Base-by-base conservation (phyloP, 495 filamentous ascomycete genomes). In the Penicillium canariense region DNA sequence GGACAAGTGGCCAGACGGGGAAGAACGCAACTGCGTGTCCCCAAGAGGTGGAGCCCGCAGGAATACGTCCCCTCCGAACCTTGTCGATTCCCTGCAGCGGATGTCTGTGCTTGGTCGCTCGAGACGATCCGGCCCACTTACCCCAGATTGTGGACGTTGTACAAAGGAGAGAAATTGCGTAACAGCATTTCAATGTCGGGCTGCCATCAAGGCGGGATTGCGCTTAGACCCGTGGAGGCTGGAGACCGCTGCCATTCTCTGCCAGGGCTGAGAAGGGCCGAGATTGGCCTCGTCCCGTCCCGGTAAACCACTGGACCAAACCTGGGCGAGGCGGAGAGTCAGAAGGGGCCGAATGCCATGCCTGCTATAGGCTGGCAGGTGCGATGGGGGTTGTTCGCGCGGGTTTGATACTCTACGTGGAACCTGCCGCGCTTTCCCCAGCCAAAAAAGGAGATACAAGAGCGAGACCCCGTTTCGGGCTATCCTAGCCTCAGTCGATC, bases 111-210 rank as follows among this genome's bases (percentile, higher is more conserved):
- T 67, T 62, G 60, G 23, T 61, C 25, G 56, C 49, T 63, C 52
- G 51, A 64, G 55, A 64, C 59, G 72, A 73, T 73, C 67, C 65
- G 68, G 67, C 65, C 72, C 72, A 75, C 72, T 72, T 72, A 69
- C 72, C 72, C 72, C 72, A 71, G 72, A 73, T 73, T 71, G 63
- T 61, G 20, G 48, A 48, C 34, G 52, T 62, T n/a, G 43, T 49
- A 59, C 51, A 55, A 54, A 54, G 42, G 56, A 49, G 40, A 46
- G 32, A 34, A 40, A 38, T 55, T 58, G 49, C 52, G 51, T 52
- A 55, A 55, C 48, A n/a, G 48, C 40, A 49, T 64, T 58, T 40
- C 53, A 53, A 56, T 51, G 11, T 54, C 32, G 56, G 45, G 53
- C 36, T 35, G 42, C 5, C 32, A 36, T 56, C 39, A 20, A 14